Conservation (phyloP, 1,284 basidiomycete species). For the Trichosporon sp. region DNA sequence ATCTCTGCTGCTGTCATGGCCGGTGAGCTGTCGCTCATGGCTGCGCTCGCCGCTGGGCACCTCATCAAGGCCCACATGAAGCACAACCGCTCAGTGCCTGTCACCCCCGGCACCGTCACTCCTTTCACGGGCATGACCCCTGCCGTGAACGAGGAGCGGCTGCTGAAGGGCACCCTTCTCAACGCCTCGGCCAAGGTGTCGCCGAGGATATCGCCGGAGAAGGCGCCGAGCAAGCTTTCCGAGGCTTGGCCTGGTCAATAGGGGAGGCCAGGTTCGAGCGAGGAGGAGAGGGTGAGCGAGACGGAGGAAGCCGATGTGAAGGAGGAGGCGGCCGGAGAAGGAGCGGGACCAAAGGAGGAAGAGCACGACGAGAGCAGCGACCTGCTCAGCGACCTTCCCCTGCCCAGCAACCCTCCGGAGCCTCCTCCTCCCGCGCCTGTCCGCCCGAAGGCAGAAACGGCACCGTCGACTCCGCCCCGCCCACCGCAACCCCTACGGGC, state of each 20-base stretch:
- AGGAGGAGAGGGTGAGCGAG: background rate
- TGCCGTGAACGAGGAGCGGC: constrained; percentile 31
- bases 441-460: background rate
- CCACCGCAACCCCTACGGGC: background rate
- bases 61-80: constrained; percentile 79
- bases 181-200: constrained; percentile 10
- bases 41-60: constrained; percentile 85
- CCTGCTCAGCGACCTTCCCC: background rate
- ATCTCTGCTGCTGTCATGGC: constrained; percentile 90
- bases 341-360: background rate
- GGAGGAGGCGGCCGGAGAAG: background rate
- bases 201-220: background rate
- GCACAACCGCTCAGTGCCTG: constrained; percentile 47
- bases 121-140: constrained; percentile 35
- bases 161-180: constrained; percentile 20
- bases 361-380: constrained; percentile 1
- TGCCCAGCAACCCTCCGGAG: background rate
- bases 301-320: background rate
- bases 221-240: constrained; percentile 11
- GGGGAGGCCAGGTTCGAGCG: constrained; percentile 1
- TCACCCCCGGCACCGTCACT: constrained; percentile 43
- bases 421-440: background rate
- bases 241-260: constrained; percentile 17
- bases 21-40: constrained; percentile 82
- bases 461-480: background rate